Base-by-base conservation (phyloP, 2,329 filamentous ascomycete species). In the Cladophialophora yegresii region DNA sequence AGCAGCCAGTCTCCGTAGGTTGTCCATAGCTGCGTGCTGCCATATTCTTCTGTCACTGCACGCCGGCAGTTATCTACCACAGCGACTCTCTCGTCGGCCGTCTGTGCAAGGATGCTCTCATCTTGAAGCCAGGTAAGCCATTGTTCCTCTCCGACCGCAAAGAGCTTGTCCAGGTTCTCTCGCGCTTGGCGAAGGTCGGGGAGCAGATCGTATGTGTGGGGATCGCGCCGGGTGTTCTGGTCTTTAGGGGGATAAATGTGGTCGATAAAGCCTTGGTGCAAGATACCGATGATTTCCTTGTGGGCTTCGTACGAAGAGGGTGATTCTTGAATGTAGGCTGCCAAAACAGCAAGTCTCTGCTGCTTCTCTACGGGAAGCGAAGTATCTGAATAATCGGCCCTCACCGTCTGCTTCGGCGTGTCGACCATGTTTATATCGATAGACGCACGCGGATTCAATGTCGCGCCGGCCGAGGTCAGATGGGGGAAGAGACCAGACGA, bases 81-180 rank as follows among this genome's bases (percentile, higher is more conserved):
- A 2, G 77, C 78, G 64, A 86, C 81, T 43, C 84, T 81, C 70
- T 87, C 85, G 23, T 87, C 83, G 6, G 82, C 76, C 20, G 80
- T 80, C 22, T 76, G 78, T 28, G 85, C 85, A 58, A 88, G 74
- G 63, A 84, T 77, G 58, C 81, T 84, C 72, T 88, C 86, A 67
- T 88, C 86, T 67, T 85, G 80, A 50, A 89, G 82, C 80, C 86
- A 87, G 65, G 87, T 84, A 3, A 81, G 76, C 85, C 85, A 89
- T 57, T 87, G 77, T 49, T 84, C 81, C 72, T 88, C 86, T 0
- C 86, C 86, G 64, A 88, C 81, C 1, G 86, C 83, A 70, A 87
- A 88, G 22, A 85, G 81, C 58, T 83, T 82, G 69, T 85, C 83
- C 82, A 88, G 86, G 60, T 82, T 81, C 70, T 84, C 82, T 63